Percentiles rank a stretch among this genome's conserved stretches.
Evolutionary conservation across 192 early-diverging fungal genomes (phyloP).

Genomic region (Coemansia sp.): DNA sequence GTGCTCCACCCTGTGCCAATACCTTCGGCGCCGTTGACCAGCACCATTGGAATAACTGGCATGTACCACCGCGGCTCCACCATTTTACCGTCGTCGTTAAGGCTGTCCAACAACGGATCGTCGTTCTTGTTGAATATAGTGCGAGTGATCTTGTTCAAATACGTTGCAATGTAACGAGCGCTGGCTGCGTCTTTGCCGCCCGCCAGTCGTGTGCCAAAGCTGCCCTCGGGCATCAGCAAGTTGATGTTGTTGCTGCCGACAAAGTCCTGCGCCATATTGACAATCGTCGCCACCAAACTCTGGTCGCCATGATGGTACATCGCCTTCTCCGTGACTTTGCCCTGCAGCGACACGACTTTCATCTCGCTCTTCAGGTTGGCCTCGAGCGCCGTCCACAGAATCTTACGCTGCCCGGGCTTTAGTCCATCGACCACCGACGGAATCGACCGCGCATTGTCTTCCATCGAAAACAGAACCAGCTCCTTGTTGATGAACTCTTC

Average conservation of each 20-base stretch:
- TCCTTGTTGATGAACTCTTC: constrained; percentile 94
- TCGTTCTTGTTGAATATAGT: constrained; percentile 77
- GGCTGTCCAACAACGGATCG: constrained; percentile 76
- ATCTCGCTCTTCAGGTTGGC: constrained; percentile 77
- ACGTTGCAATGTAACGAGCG: constrained; percentile 95
- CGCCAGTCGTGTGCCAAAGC: constrained; percentile 87
- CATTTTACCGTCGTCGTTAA: constrained; percentile 83
- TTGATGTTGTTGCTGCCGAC: constrained; percentile 95
- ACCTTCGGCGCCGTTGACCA: constrained; percentile 91
- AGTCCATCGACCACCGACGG: constrained; percentile 92
- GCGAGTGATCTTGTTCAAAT: constrained; percentile 69
- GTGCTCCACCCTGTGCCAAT: constrained; percentile 94
- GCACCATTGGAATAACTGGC: constrained; percentile 89
- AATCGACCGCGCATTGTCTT: constrained; percentile 93
- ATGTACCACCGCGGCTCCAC: constrained; percentile 97
- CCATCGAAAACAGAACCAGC: constrained; percentile 90
- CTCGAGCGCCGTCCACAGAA: constrained; percentile 84
- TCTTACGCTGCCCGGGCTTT: constrained; percentile 97
- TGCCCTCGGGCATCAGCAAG: constrained; percentile 78
- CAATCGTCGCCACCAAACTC: constrained; percentile 79
- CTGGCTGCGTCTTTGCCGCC: constrained; percentile 95
- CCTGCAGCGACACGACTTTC: constrained; percentile 85
- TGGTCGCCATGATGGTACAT: constrained; percentile 96
- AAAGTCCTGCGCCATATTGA: constrained; percentile 92
- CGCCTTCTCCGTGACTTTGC: constrained; percentile 85